phyloP scores from a whole-genome alignment of 495 filamentous ascomycete species.

The Aspergillus nidulans region DNA sequence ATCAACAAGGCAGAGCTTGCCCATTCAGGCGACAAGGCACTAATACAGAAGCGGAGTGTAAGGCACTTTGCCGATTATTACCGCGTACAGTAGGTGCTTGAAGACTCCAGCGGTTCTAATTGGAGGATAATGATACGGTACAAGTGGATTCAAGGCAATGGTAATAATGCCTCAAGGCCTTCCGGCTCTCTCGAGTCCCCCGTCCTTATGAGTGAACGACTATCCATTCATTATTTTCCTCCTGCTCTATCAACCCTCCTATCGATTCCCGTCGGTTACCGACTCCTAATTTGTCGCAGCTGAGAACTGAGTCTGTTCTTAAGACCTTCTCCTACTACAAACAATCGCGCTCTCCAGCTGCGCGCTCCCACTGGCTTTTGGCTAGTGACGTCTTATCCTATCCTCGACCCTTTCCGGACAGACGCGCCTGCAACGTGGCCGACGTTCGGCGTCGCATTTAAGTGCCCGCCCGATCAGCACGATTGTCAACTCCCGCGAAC shows the following conservation, averaged over 20 bases:
- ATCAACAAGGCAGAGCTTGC: not conserved
- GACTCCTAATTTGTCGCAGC: constrained; percentile 10
- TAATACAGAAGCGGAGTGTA: not conserved
- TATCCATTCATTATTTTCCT: constrained; percentile 18
- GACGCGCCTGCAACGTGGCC: constrained; percentile 51
- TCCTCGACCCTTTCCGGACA: constrained; percentile 8
- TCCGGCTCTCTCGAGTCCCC: not conserved
- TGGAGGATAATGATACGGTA: constrained; percentile 12
- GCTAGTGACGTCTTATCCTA: constrained; percentile 21
- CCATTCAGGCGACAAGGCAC: not conserved
- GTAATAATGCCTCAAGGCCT: constrained; percentile 3
- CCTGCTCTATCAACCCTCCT: constrained; percentile 11
- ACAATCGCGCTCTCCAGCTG: constrained; percentile 6
- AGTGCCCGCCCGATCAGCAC: constrained; percentile 11
- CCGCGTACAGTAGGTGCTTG: too few relatives aligned
- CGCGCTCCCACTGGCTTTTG: constrained; percentile 14
- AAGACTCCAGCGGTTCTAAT: too few relatives aligned
- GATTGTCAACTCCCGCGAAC: constrained; percentile 2
- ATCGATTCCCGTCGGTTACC: constrained; percentile 12
- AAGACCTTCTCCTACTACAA: constrained; percentile 1
- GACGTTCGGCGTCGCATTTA: constrained; percentile 32
- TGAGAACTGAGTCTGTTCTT: constrained; percentile 1
- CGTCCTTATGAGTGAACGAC: constrained; percentile 1
- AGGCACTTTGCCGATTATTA: not conserved
- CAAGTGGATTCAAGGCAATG: not conserved